These are phyloP conservation scores for Colletotrichum gloeosporioides DNA, from an alignment of 2,329 filamentous ascomycete species.

Conservation along the genomic window DNA sequence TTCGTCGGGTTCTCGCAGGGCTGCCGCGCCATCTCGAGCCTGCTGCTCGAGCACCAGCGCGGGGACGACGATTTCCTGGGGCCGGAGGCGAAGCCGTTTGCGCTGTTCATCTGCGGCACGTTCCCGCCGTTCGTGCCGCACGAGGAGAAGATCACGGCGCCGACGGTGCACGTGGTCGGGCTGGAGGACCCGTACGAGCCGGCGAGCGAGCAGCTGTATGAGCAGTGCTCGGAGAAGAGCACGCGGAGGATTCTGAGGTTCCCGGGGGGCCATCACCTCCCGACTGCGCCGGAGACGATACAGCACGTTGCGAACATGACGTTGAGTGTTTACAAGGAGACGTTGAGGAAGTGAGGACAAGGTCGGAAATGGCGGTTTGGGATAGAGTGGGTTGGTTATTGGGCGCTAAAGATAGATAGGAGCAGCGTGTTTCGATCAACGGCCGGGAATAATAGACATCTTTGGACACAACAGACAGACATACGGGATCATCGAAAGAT, in stretches of 20 bases:
- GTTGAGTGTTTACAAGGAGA: conserved; percentile 3
- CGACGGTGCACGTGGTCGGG: conserved; percentile 12
- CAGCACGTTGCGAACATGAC: conserved; percentile 2
- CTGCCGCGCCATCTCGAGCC: conserved; percentile 6
- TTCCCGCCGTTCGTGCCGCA: conserved; percentile 11
- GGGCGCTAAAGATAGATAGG: neutral
- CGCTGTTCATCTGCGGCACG: conserved; percentile 12
- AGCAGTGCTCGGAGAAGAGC: neutral
- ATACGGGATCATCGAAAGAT: neutral
- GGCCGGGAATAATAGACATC: neutral
- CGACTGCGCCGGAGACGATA: conserved; percentile 5
- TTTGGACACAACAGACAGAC: neutral
- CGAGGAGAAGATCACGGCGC: neutral
- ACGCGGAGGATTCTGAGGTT: conserved; percentile 7
- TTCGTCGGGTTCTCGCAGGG: conserved; percentile 17
- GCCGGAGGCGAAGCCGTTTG: neutral
- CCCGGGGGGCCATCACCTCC: conserved; percentile 7
- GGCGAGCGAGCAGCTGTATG: conserved; percentile 6
- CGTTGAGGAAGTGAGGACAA: neutral
- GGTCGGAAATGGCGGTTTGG: neutral
- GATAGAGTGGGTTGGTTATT: neutral
- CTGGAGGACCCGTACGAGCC: conserved; percentile 3
- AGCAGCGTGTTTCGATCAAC: neutral
- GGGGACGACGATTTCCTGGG: neutral
- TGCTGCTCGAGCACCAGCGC: conserved; percentile 17